These are phyloP conservation scores for Marasmius fiardii DNA, from an alignment of 1,284 basidiomycete genomes.

Conservation along the genomic window DNA sequence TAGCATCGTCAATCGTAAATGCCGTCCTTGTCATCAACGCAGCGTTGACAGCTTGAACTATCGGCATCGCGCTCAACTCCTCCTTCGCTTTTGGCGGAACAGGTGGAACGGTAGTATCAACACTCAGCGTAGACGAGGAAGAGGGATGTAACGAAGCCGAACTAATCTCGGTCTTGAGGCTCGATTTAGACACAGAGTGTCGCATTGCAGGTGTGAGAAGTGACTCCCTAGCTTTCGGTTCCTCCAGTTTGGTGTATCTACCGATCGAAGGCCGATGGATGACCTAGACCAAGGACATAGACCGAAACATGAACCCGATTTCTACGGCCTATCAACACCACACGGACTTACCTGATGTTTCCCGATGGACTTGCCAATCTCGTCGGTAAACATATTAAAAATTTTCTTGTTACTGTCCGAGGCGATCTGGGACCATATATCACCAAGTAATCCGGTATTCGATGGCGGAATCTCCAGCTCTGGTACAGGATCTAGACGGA, in stretches of 20 bases:
- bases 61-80: constrained; percentile 44
- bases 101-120: constrained; percentile 31
- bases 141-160: constrained; percentile 27
- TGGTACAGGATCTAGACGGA: constrained; percentile 74
- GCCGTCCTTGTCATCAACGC: constrained; percentile 87
- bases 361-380: constrained; percentile 90
- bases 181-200: constrained; percentile 52
- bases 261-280: constrained; percentile 83
- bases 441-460: constrained; percentile 70
- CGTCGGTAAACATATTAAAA: constrained; percentile 86
- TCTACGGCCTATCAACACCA: background rate
- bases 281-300: constrained; percentile 41
- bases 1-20: constrained; percentile 92
- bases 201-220: constrained; percentile 71
- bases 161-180: constrained; percentile 32
- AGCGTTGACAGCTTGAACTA: constrained; percentile 77
- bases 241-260: constrained; percentile 76
- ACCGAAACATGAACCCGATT: background rate
- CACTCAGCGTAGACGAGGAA: constrained; percentile 36
- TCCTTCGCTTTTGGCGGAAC: constrained; percentile 25
- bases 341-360: constrained; percentile 69
- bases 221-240: constrained; percentile 86
- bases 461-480: constrained; percentile 61
- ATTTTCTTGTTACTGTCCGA: constrained; percentile 86
- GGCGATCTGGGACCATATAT: constrained; percentile 84